phyloP scores from a whole-genome alignment of 257 asterid species.

The Nicotiana sylvestris region DNA sequence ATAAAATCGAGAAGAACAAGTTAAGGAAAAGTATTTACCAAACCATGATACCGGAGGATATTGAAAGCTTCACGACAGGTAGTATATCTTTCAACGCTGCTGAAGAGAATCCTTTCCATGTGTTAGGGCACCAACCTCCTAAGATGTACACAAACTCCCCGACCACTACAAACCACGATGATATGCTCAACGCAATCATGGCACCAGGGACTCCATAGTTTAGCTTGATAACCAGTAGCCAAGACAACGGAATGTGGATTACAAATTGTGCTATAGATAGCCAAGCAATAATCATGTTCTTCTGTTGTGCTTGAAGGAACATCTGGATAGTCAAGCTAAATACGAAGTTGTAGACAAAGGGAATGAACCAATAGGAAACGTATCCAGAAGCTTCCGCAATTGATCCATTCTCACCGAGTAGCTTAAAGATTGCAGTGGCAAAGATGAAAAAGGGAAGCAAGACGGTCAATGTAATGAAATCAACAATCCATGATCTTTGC shows the following conservation, averaged over 20 bases:
- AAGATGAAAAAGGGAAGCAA: constrained; percentile 66
- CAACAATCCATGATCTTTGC: constrained; percentile 92
- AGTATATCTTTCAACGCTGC: constrained; percentile 68
- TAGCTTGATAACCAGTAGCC: constrained; percentile 48
- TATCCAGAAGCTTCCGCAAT: constrained; percentile 62
- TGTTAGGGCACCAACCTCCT: constrained; percentile 80
- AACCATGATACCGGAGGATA: constrained; percentile 80
- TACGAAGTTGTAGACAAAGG: constrained; percentile 36
- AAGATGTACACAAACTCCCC: constrained; percentile 71
- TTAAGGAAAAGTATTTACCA: constrained; percentile 41
- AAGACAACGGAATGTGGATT: constrained; percentile 70
- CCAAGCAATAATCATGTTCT: constrained; percentile 71
- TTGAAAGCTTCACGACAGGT: constrained; percentile 80
- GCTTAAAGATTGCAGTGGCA: constrained; percentile 52
- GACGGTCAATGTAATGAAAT: constrained; percentile 49
- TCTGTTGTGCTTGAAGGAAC: constrained; percentile 91
- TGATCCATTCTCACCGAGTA: constrained; percentile 53
- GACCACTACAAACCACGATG: constrained; percentile 54
- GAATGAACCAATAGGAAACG: constrained; percentile 68
- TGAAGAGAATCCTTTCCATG: constrained; percentile 69
- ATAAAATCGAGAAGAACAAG: not conserved
- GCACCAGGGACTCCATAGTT: constrained; percentile 70
- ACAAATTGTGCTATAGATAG: constrained; percentile 44
- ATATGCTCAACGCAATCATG: constrained; percentile 61
- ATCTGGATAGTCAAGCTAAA: constrained; percentile 70